Conservation (phyloP, 257 asterid genomes). For the Buddleja alternifolia region DNA sequence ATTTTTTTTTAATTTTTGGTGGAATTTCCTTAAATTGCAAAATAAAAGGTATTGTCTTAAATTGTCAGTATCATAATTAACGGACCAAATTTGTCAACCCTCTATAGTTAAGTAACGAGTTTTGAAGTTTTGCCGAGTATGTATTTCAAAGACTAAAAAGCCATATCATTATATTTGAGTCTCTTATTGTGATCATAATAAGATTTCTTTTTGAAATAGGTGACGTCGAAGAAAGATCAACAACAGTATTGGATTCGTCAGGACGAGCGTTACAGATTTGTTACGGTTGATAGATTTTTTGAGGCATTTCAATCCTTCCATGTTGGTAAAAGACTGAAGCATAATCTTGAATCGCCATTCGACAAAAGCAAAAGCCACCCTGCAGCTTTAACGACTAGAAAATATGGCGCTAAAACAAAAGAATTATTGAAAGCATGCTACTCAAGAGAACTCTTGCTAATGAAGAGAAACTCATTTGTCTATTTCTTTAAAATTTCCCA, state of each 20-base stretch:
- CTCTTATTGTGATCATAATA: no score
- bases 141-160: no score
- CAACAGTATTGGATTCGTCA: constrained; percentile 45
- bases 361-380: constrained; percentile 53
- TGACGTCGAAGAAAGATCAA: constrained; percentile 57
- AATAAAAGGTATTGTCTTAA: no score
- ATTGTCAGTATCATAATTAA: no score
- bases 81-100: no score
- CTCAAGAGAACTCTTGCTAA: constrained; percentile 44
- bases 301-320: constrained; percentile 42
- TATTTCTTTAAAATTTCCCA: constrained; percentile 36
- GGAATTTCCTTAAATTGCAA: no score
- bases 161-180: no score
- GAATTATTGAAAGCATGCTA: constrained; percentile 43
- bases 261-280: constrained; percentile 41
- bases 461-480: constrained; percentile 58
- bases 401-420: constrained; percentile 37
- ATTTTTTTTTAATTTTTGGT: no score
- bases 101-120: no score
- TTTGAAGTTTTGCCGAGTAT: no score
- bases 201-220: constrained; percentile 31
- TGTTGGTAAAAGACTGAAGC: constrained; percentile 33
- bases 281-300: constrained; percentile 41
- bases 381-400: constrained; percentile 45
- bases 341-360: constrained; percentile 39